Evolutionary conservation across 1,139 yeast species (phyloP), one percentile per base, ranked within the genome.

Genomic region (Saccharomyces hybrid): DNA sequence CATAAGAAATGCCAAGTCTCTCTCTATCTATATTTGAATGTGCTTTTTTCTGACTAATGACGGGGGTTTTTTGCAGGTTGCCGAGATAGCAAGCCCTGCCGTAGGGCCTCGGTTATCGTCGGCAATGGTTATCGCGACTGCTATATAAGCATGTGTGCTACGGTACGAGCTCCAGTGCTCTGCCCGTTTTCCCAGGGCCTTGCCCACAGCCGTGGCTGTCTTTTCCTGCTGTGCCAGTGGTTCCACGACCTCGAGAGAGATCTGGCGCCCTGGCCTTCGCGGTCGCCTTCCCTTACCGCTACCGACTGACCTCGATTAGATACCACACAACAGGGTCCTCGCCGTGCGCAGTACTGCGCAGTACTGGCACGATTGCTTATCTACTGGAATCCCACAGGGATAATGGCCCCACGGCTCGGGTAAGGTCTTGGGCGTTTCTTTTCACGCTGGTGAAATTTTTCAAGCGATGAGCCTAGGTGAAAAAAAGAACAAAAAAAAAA

Each of bases 371-470:
- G 38, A 1, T 24, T 32, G 38, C 38, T 32, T 32, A 4, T 12
- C n/a, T 32, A 12, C 2, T 14, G 14, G 16, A 4, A 32, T 32
- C 7, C 14, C 5, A 32, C 16, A 32, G 12, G n/a, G 14, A 12
- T n/a, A n/a, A 34, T 4, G 44, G 3, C n/a, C 4, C 24, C 26
- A 1, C 6, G n/a, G n/a, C 44, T 38, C 44, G 51, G 51, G 46
- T 34, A 19, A 24, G 47, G 21, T n/a, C 19, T n/a, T 32, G 21
- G 16, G 54, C 49, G 32, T 16, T 34, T 38, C 47, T 42, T 21
- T 32, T 28, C 9, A 6, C n/a, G 19, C 12, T 21, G 50, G 29
- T 51, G 55, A 53, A 53, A 53, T 50, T 50, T 48, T 47, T 52
- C 32, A 42, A 16, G 31, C 29, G 42, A 31, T 32, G 52, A 52